Conservation (phyloP, 345 rosid genomes). For the Salix dunnii region DNA sequence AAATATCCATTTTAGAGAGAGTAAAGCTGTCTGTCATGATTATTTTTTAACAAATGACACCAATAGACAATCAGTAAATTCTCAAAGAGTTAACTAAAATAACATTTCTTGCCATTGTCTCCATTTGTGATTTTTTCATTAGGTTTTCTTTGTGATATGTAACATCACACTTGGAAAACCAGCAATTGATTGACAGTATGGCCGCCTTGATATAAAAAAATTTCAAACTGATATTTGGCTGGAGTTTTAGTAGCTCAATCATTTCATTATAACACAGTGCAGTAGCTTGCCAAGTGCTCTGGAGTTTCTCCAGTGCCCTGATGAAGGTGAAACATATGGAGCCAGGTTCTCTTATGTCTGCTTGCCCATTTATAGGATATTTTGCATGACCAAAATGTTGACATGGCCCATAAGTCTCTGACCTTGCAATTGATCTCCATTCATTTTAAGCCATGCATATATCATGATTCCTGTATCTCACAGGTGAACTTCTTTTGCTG, state of each 20-base stretch:
- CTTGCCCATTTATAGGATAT: not conserved
- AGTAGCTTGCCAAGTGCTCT: not conserved
- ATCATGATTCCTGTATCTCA: not conserved
- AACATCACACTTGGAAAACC: not conserved
- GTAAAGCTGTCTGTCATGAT: not conserved
- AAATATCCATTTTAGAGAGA: not conserved
- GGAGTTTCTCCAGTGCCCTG: not conserved
- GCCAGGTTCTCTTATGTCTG: not conserved
- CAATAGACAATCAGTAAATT: not conserved
- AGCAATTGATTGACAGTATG: not conserved
- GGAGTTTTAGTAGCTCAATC: not conserved
- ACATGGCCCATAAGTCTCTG: not conserved
- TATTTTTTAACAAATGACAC: not conserved
- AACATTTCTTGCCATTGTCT: not conserved
- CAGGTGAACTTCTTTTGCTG: not conserved
- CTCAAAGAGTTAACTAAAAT: not conserved
- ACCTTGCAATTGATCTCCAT: not conserved
- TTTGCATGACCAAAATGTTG: not conserved
- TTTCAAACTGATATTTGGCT: not conserved
- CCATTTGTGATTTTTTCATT: not conserved
- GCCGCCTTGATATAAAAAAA: not conserved
- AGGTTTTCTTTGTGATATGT: not conserved
- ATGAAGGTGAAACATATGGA: not conserved
- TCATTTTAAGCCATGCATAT: not conserved
- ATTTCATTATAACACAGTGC: not conserved